Base-by-base conservation (phyloP, 805 yeast genomes). In the Yamadazyma takamatsuzukensis region DNA sequence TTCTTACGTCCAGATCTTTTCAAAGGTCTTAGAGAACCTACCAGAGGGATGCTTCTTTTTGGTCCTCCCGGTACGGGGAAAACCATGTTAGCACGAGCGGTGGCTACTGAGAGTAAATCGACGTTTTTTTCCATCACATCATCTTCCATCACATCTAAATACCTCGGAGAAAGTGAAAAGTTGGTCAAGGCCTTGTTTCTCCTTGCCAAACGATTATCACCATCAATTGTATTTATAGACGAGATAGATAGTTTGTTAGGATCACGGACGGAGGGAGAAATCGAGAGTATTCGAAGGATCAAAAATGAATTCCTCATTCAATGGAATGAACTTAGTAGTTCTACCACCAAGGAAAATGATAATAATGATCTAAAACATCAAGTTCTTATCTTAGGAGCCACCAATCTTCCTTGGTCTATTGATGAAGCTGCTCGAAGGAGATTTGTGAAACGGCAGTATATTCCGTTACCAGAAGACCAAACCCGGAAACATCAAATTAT, bases 51-150 rank as follows among this genome's bases (percentile, higher is more conserved):
- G 95, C 68, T 90, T 14, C 61, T 90, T 25, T 90, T 88, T 64
- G 98, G 98, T 0, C 97, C 98, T 2, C 97, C 97, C 0, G 98
- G 98, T n/a, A 90, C 97, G 0, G 97, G 97, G 36, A 90, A 93
- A 53, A 89, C 97, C 1, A 89, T 90, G 97, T 72, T 90, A 45
- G 97, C 97, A 0, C 70, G 96, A 43, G 96, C 97, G 0, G 97
- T 93, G 3, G 97, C 97, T 2, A 85, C 94, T 2, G 97, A 93
- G 62, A 83, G 96, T 6, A 80, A 83, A 39, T 86, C 96, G 0
- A 89, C 96, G 0, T 90, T 90, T 53, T 90, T 90, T 57, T 78
- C 93, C 15, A 88, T 90, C 19, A 81, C 90, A 44, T 94, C 96
- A 2, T 85, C 47, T 1, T 82, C 94, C 4, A 68, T 90, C 41